Percentiles rank a stretch among this genome's conserved stretches.
These are phyloP conservation scores for Citrullus colocynthis DNA, from an alignment of 306 rosid species.

Conservation along the genomic window DNA sequence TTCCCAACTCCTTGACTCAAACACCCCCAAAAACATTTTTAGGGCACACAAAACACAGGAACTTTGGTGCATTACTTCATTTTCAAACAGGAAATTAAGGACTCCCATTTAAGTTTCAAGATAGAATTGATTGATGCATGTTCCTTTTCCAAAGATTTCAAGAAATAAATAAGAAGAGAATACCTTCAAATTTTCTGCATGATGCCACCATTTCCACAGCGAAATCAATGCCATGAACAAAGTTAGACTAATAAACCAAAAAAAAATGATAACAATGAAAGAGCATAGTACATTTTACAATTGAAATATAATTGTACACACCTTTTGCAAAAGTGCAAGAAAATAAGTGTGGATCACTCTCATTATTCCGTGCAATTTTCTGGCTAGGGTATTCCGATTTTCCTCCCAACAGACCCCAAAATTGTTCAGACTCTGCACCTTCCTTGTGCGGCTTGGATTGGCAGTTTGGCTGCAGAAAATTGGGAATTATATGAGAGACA, in stretches of 20 bases:
- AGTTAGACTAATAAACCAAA: slow-evolving; percentile 7
- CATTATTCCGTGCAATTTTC: slow-evolving; percentile 53
- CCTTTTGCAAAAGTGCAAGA: slow-evolving; percentile 64
- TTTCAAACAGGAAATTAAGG: not conserved
- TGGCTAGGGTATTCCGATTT: slow-evolving; percentile 63
- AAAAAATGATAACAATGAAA: not conserved
- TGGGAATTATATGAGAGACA: slow-evolving; percentile 23
- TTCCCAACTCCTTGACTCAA: too few species aligned
- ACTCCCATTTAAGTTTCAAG: not conserved
- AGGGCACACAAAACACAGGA: not conserved
- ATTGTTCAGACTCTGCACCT: slow-evolving; percentile 69
- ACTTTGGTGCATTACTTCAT: not conserved
- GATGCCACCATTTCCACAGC: slow-evolving; percentile 12
- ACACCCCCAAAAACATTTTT: not conserved
- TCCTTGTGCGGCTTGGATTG: slow-evolving; percentile 66
- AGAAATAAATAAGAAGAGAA: slow-evolving; percentile 9
- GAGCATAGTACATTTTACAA: not conserved
- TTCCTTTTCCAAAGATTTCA: not conserved
- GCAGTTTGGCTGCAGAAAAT: slow-evolving; percentile 67
- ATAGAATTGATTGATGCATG: not conserved
- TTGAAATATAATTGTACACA: slow-evolving; percentile 15
- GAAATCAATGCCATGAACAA: slow-evolving; percentile 7
- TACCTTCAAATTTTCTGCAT: slow-evolving; percentile 73
- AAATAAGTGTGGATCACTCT: slow-evolving; percentile 66
- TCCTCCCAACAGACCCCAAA: slow-evolving; percentile 84